Conservation (phyloP, 352 stramenopile species). For the Pythium volutum region DNA sequence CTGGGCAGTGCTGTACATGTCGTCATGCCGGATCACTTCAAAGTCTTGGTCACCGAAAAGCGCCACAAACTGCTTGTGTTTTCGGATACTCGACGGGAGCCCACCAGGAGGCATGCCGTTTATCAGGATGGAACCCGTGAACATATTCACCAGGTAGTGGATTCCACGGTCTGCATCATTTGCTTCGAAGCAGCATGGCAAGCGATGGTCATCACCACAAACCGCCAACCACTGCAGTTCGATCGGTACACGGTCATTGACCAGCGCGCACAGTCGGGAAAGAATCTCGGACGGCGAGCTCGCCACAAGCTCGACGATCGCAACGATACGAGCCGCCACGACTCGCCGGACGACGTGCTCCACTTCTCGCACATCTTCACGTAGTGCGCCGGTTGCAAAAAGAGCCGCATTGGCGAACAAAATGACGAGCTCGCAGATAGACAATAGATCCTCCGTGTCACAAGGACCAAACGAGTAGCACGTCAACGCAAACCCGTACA, state of each 20-base stretch:
- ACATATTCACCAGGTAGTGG: slow-evolving; percentile 27
- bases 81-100: slow-evolving; percentile 9
- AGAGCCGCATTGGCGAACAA: slow-evolving; percentile 1
- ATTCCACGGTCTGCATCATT: slow-evolving; percentile 1
- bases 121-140: slow-evolving; percentile 18
- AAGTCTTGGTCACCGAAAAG: slow-evolving; percentile 28
- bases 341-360: not conserved
- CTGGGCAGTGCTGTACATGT: slow-evolving; percentile 7
- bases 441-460: not conserved
- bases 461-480: slow-evolving; percentile 14
- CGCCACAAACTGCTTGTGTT: not conserved
- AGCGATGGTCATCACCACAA: not conserved
- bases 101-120: slow-evolving; percentile 18
- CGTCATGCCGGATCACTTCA: slow-evolving; percentile 17
- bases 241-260: slow-evolving; percentile 1
- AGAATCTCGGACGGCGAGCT: not conserved
- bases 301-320: slow-evolving; percentile 4
- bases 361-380: not conserved
- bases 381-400: slow-evolving; percentile 1
- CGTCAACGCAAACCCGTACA: slow-evolving; percentile 12
- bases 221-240: not conserved
- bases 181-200: slow-evolving; percentile 17
- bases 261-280: slow-evolving; percentile 1
- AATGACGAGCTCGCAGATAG: slow-evolving; percentile 7
- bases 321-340: slow-evolving; percentile 9